Base-by-base conservation (phyloP, 495 filamentous ascomycete genomes). In the Chaetomidium leptoderma region DNA sequence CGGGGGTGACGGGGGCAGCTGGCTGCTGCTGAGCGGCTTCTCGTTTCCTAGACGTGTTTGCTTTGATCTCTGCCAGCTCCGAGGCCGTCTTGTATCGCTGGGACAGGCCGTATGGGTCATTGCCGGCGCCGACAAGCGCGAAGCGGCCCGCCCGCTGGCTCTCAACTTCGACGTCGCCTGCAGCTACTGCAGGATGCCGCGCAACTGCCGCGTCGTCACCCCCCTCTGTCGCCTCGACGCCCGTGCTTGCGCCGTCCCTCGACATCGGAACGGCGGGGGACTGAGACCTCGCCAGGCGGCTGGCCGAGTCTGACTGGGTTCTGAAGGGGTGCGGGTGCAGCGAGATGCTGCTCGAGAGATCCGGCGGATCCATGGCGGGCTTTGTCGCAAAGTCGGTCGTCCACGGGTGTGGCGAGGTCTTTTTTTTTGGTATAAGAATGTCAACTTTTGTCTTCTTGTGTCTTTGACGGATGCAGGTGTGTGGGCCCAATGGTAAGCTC, bases 91-190 rank as follows among this genome's bases (percentile, higher is more conserved):
- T 98, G 57, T 92, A 79, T 40, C 81, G 84, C 6, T 83, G 83
- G 3, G 90, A 87, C 2, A 98, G 84, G 56, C 83, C 82, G 70
- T 88, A 92, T 0, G 93, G 93, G 67, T 98, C 93, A 33, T 78
- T 86, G 70, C 89, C 68, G 17, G 50, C 56, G 32, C 78, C 85
- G 69, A 87, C 55, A 2, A 67, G 59, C 0, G 69, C 65, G 23
- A 73, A 55, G 16, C 75, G 44, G 70, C 76, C 43, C 76, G 68
- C 62, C 14, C 75, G 73, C 61, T 85, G 81, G 55, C 82, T 79
- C 74, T 95, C 91, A 44, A 89, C 75, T 72, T 95, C 91, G 51
- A 88, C 75, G 62, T 91, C 87, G 54, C 55, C 53, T 17, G 58
- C 57, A 3, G 42, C 33, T 32, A 43, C 59, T 16, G 55, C 51